Conservation (phyloP, 371 early-diverging fungal species). For the Umbelopsis sp. region DNA sequence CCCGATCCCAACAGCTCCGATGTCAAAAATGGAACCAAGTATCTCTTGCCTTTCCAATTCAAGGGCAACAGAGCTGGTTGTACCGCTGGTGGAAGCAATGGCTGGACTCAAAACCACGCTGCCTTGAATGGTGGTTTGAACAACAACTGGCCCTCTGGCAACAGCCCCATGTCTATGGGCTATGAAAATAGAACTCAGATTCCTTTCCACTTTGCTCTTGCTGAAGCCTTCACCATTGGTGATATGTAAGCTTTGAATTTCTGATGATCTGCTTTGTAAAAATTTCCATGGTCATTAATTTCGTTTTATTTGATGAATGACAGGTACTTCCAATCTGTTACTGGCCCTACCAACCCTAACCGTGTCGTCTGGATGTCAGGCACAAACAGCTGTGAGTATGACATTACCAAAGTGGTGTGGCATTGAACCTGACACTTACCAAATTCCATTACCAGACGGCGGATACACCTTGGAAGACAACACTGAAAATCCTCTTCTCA, state of each 20-base stretch:
- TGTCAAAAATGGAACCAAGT: constrained; percentile 29
- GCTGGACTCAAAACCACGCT: constrained; percentile 26
- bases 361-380: constrained; percentile 38
- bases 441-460: constrained; percentile 8
- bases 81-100: constrained; percentile 24
- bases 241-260: constrained; percentile 23
- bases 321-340: constrained; percentile 32
- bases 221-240: constrained; percentile 34
- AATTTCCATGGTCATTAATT: no score
- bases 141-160: constrained; percentile 36
- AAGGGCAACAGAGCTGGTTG: constrained; percentile 32
- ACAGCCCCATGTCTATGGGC: constrained; percentile 32
- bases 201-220: constrained; percentile 32
- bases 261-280: no score
- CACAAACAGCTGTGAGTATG: constrained; percentile 23
- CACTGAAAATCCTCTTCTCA: constrained; percentile 22
- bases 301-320: no score
- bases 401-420: background rate
- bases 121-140: constrained; percentile 31
- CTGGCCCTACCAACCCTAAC: constrained; percentile 32
- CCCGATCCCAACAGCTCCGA: constrained; percentile 28
- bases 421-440: background rate
- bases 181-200: constrained; percentile 31
- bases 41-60: constrained; percentile 31
- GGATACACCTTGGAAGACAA: constrained; percentile 30